A percentile compares a stretch with the other conserved stretches of the same genome.
These are phyloP conservation scores for Wickerhamiella azymoides DNA, from an alignment of 805 yeast genomes.

Conservation along the genomic window DNA sequence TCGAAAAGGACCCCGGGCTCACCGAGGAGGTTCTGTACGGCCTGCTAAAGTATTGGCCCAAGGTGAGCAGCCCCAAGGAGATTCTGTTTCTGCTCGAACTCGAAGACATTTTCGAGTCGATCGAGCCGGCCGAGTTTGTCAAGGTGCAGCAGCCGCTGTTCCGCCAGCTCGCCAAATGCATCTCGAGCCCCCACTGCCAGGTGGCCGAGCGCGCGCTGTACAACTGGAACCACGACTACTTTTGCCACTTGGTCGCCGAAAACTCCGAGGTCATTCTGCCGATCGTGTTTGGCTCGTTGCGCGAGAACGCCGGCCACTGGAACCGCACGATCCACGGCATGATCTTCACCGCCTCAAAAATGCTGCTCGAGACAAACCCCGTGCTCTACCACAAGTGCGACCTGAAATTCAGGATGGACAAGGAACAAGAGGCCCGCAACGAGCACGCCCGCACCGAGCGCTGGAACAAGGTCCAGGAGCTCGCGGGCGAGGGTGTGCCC, in stretches of 20 bases:
- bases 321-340: constrained; percentile 83
- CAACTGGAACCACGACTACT: constrained; percentile 90
- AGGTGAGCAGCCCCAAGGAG: constrained; percentile 86
- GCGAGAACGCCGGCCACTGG: constrained; percentile 78
- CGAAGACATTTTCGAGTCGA: constrained; percentile 92
- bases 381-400: constrained; percentile 85
- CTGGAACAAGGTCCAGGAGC: constrained; percentile 29
- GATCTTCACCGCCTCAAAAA: constrained; percentile 81
- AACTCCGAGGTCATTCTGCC: constrained; percentile 81
- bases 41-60: constrained; percentile 89
- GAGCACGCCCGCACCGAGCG: constrained; percentile 42
- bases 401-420: constrained; percentile 65
- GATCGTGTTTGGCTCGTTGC: constrained; percentile 76
- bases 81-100: constrained; percentile 90
- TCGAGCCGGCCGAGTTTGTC: constrained; percentile 83
- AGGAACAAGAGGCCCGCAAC: constrained; percentile 54
- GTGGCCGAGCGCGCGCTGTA: constrained; percentile 90
- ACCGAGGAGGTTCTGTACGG: constrained; percentile 98
- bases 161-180: constrained; percentile 87
- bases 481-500: neutral
- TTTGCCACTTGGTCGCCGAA: constrained; percentile 78
- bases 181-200: constrained; percentile 91
- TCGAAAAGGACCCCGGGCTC: constrained; percentile 82
- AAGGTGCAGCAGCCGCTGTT: constrained; percentile 87
- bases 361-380: constrained; percentile 86